Evolutionary conservation across 495 filamentous ascomycete genomes (phyloP), one percentile per base, ranked within the genome.

Genomic region (Aspergillus mulundensis): DNA sequence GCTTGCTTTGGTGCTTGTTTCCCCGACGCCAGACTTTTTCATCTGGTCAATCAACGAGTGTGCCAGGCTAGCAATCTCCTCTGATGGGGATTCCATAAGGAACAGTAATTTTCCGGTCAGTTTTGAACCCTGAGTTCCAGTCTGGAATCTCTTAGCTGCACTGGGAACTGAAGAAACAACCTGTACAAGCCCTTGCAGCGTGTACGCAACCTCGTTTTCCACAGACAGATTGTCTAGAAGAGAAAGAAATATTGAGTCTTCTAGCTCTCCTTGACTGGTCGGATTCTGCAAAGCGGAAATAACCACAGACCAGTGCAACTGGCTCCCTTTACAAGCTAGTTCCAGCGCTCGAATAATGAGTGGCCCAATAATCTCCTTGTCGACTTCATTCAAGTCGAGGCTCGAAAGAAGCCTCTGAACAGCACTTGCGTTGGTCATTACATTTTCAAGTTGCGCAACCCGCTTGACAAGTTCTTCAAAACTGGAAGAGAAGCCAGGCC

Each of bases 51-150:
- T 66, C 23, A 86, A 53, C 5, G 61, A 68, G 34, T 76, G 70
- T 10, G 85, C 82, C 38, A 76, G 60, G 25, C 72, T 64, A 10
- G 81, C 70, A 15, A 86, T 60, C n/a, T 75, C 74, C 18, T 85
- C 81, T 24, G 78, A 71, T 6, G 76, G 51, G 10, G 79, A 81
- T 49, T 88, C 83, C 18, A 79, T 69, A 7, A 88, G 68, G 46
- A 76, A 78, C 0, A 88, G 65, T 8, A 89, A 61, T 41, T 75
- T 79, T 23, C 75, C 79, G 15, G 84, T 68, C 44, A 88, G 56
- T 40, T 75, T 73, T 4, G 79, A 77, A 15, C 83, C 84, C 56
- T 78, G 51, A 10, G 65, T 42, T 1, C 78, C 76, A 30, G 62
- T 64, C 28, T 76, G 71, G 40, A 81, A 80, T 7, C 61, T 63